Evolutionary conservation across 1,284 basidiomycete genomes (phyloP).

Genomic region (Testicularia cyperi): DNA sequence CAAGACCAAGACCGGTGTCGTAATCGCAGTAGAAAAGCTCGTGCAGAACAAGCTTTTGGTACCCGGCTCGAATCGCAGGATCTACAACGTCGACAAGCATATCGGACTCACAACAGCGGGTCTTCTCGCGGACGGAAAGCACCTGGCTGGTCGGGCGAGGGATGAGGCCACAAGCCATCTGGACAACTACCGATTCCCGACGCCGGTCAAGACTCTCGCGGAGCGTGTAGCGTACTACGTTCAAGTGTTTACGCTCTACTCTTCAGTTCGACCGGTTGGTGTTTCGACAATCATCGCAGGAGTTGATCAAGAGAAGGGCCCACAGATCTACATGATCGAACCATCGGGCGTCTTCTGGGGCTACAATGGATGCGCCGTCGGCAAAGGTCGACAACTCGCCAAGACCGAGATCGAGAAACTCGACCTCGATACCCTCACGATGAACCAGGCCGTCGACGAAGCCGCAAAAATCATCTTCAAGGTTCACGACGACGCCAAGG

Average conservation of each 20-base stretch:
- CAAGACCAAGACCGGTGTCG: conserved; percentile 87
- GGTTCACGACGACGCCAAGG: conserved; percentile 94
- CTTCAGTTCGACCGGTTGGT: conserved; percentile 95
- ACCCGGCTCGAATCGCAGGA: conserved; percentile 86
- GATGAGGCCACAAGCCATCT: conserved; percentile 80
- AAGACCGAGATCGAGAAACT: conserved; percentile 99
- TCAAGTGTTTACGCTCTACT: conserved; percentile 96
- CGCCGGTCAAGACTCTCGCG: conserved; percentile 79
- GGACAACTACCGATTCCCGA: conserved; percentile 73
- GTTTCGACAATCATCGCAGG: conserved; percentile 87
- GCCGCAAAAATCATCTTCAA: conserved; percentile 72
- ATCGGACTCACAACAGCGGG: conserved; percentile 83
- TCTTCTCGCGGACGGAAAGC: conserved; percentile 88
- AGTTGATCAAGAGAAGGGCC: conserved; percentile 74
- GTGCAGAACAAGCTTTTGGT: conserved; percentile 96
- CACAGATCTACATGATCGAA: conserved; percentile 86
- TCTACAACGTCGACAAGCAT: conserved; percentile 89
- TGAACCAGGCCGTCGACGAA: conserved; percentile 52
- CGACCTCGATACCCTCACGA: conserved; percentile 74
- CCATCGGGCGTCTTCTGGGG: conserved; percentile 89
- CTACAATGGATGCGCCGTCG: conserved; percentile 69
- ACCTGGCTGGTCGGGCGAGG: conserved; percentile 79
- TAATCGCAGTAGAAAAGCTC: conserved; percentile 90
- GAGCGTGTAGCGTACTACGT: conserved; percentile 85
- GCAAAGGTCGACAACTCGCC: conserved; percentile 93